Percentiles rank a stretch among this genome's conserved stretches.
These are phyloP conservation scores for Scedosporium minutisporum DNA, from an alignment of 2,329 filamentous ascomycete genomes.

Conservation along the genomic window DNA sequence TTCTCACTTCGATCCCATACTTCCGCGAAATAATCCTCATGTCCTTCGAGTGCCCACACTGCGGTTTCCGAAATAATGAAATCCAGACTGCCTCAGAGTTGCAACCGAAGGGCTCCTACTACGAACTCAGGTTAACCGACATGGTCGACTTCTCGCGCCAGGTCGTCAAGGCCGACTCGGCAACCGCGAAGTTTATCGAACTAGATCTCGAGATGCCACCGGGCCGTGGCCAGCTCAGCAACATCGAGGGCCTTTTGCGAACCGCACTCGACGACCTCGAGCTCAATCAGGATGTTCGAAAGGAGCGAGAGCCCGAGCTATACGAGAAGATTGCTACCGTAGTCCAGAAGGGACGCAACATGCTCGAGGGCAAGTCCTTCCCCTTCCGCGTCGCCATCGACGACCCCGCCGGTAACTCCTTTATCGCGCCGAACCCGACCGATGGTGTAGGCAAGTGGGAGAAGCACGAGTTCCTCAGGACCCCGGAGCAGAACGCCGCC, in stretches of 20 bases:
- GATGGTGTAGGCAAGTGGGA: slow-evolving; percentile 80
- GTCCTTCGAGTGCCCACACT: slow-evolving; percentile 90
- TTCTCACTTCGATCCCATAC: slow-evolving; percentile 88
- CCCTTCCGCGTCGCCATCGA: slow-evolving; percentile 85
- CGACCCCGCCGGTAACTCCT: slow-evolving; percentile 91
- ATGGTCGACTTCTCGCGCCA: slow-evolving; percentile 71
- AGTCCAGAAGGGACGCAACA: slow-evolving; percentile 62
- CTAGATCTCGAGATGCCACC: slow-evolving; percentile 88
- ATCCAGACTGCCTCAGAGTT: slow-evolving; percentile 88
- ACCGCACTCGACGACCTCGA: slow-evolving; percentile 74
- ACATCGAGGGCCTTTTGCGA: slow-evolving; percentile 78
- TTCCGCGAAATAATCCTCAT: slow-evolving; percentile 97
- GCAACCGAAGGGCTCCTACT: slow-evolving; percentile 78
- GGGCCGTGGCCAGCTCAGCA: slow-evolving; percentile 84
- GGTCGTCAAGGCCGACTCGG: slow-evolving; percentile 86
- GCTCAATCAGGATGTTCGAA: slow-evolving; percentile 72
- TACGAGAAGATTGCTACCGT: slow-evolving; percentile 69
- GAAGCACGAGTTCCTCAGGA: slow-evolving; percentile 75
- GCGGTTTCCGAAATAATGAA: slow-evolving; percentile 82
- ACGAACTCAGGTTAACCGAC: slow-evolving; percentile 67
- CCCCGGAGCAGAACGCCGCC: slow-evolving; percentile 73
- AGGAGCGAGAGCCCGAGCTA: slow-evolving; percentile 66
- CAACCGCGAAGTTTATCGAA: slow-evolving; percentile 78
- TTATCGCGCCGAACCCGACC: slow-evolving; percentile 79
- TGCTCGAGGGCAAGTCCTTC: slow-evolving; percentile 68